Percentiles rank a stretch among this genome's conserved stretches.
phyloP scores from a whole-genome alignment of 805 yeast species.

The Metahyphopichia silvanorum region DNA sequence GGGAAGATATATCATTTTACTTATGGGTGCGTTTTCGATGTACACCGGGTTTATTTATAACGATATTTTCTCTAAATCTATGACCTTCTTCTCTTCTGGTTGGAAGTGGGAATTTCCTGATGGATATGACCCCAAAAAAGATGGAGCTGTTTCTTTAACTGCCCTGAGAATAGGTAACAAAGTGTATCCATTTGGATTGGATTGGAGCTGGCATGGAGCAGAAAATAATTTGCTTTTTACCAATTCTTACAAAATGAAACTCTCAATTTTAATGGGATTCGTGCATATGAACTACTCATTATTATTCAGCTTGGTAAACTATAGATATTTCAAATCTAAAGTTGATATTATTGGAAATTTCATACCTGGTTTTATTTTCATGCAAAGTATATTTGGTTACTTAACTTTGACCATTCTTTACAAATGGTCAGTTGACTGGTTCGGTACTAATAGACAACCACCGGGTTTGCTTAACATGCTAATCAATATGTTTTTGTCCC shows the following conservation, averaged over 20 bases:
- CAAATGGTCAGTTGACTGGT: constrained; percentile 96
- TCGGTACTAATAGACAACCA: constrained; percentile 68
- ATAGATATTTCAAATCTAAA: constrained; percentile 58
- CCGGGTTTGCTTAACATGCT: constrained; percentile 94
- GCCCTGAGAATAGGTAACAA: constrained; percentile 45
- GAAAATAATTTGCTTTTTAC: constrained; percentile 88
- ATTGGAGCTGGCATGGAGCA: constrained; percentile 96
- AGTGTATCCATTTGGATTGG: constrained; percentile 80
- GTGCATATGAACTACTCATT: constrained; percentile 91
- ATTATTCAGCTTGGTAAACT: constrained; percentile 80
- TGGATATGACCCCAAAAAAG: constrained; percentile 43
- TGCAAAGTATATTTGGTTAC: constrained; percentile 97
- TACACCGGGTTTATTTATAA: constrained; percentile 93
- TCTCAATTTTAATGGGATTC: constrained; percentile 92
- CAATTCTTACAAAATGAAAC: constrained; percentile 96
- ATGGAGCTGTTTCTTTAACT: constrained; percentile 34
- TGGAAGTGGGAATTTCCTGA: constrained; percentile 82
- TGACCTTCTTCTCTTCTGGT: constrained; percentile 84
- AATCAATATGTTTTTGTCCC: constrained; percentile 91
- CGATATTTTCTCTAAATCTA: constrained; percentile 87
- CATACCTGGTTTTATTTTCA: constrained; percentile 87
- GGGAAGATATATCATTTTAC: constrained; percentile 85
- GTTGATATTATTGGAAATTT: constrained; percentile 91
- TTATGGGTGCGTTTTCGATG: constrained; percentile 95
- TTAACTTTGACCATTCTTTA: constrained; percentile 80